phyloP scores from a whole-genome alignment of 2,329 filamentous ascomycete species.

The Fusarium brachygibbosum region DNA sequence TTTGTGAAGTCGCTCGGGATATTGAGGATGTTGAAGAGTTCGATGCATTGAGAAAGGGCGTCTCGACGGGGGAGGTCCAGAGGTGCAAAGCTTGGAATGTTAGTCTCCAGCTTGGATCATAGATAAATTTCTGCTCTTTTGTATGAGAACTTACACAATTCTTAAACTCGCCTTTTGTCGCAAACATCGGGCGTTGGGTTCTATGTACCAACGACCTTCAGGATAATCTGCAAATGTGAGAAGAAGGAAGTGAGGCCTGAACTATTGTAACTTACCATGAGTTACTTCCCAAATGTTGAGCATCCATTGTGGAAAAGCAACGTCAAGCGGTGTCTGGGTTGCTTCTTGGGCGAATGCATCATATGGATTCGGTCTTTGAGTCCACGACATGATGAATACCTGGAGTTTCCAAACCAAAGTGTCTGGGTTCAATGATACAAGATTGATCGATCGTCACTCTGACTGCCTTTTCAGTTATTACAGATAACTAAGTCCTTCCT shows the following conservation, averaged over 20 bases:
- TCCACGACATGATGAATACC: constrained; percentile 47
- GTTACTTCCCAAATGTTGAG: constrained; percentile 48
- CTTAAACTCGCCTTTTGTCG: constrained; percentile 45
- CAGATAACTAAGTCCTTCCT: neutral
- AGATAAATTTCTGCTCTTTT: neutral
- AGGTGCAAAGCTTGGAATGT: constrained; percentile 48
- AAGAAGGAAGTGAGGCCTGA: accelerated
- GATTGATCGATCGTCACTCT: constrained; percentile 7
- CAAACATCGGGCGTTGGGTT: constrained; percentile 41
- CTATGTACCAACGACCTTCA: constrained; percentile 47
- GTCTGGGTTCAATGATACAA: neutral
- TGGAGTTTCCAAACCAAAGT: neutral
- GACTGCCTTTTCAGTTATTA: constrained; percentile 10
- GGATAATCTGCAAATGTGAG: constrained; percentile 42
- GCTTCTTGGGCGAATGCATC: constrained; percentile 46
- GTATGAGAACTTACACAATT: constrained; percentile 48
- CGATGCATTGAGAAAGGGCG: constrained; percentile 42
- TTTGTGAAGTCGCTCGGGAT: constrained; percentile 52
- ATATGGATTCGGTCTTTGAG: constrained; percentile 43
- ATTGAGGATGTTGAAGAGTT: constrained; percentile 50
- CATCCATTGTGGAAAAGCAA: constrained; percentile 47
- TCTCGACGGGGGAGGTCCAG: constrained; percentile 47
- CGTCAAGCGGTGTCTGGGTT: constrained; percentile 35
- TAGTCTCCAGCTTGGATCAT: neutral
- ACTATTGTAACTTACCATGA: constrained; percentile 25